Evolutionary conservation across 2,329 filamentous ascomycete genomes (phyloP), one percentile per base, ranked within the genome.

Genomic region (Ophiostoma piceae): DNA sequence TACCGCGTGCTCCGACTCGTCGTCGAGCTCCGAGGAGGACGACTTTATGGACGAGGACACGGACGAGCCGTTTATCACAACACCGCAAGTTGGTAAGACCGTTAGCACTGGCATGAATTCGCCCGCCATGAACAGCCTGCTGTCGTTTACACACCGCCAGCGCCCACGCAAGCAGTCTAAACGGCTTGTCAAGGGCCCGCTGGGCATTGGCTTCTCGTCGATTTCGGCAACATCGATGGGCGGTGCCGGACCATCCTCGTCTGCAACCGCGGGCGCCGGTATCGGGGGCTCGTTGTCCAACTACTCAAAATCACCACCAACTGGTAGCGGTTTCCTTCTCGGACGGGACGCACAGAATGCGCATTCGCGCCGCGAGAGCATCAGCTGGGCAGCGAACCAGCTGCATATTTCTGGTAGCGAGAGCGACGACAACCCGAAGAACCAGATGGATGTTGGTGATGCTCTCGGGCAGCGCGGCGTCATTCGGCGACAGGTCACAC

Each of bases 311-410:
- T 97, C 93, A 19, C 93, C 67, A 0, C 69, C 94, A 11, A 92
- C 94, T 0, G 78, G 75, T 41, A 57, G 35, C 35, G 35, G 51
- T 1, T 79, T 78, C 66, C 62, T 79, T 0, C 66, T 71, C 14
- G 71, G 51, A 2, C 62, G 69, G 0, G 70, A 70, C 39, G 66
- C 29, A 35, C 72, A 71, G 43, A 37, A 67, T 54, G 73, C 81
- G 3, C 82, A 84, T 54, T 85, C 90, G 9, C 85, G 94, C 64
- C 85, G 94, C 62, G 94, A 97, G 79, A 97, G 92, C 78, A 88
- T 98, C 71, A 96, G 92, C 74, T 88, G 95, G 82, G 92, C 94
- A 51, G 94, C 94, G 19, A 94, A 95, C 74, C 92, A 96, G 75
- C 81, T 97, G 26, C 90, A 95, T 73, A 90, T 97, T 51, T 89